These are phyloP conservation scores for Russula sp. DNA, from an alignment of 768 basidiomycete genomes.

Conservation along the genomic window DNA sequence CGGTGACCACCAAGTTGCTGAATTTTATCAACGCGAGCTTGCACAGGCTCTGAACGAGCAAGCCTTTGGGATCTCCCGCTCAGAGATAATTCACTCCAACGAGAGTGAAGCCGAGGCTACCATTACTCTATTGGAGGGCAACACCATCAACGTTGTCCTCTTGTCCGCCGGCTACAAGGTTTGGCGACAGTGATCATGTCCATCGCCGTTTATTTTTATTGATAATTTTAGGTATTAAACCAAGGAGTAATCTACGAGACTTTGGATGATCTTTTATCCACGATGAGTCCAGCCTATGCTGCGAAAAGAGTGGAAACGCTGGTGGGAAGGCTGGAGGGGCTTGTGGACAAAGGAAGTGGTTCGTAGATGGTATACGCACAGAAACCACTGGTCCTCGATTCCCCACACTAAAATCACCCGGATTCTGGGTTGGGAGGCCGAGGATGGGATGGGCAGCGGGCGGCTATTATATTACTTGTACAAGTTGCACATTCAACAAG, in stretches of 20 bases:
- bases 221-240: slow-evolving; percentile 10
- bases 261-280: slow-evolving; percentile 27
- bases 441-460: neutral
- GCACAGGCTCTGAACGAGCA: slow-evolving; percentile 25
- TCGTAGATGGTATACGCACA: neutral
- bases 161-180: slow-evolving; percentile 27
- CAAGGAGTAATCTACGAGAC: slow-evolving; percentile 24
- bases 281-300: slow-evolving; percentile 20
- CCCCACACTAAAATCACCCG: neutral
- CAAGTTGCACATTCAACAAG: neutral
- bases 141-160: slow-evolving; percentile 19
- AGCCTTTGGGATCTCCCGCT: slow-evolving; percentile 18
- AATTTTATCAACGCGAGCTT: slow-evolving; percentile 27
- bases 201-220: neutral
- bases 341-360: neutral
- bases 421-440: neutral
- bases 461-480: neutral
- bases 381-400: neutral
- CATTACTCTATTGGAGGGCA: slow-evolving; percentile 23
- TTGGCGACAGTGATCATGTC: neutral
- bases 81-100: slow-evolving; percentile 6
- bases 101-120: slow-evolving; percentile 21
- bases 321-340: slow-evolving; percentile 14
- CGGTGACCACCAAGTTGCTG: neutral
- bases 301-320: slow-evolving; percentile 13